Evolutionary conservation across 2,329 filamentous ascomycete genomes (phyloP).

Genomic region (Esteya vermicola): DNA sequence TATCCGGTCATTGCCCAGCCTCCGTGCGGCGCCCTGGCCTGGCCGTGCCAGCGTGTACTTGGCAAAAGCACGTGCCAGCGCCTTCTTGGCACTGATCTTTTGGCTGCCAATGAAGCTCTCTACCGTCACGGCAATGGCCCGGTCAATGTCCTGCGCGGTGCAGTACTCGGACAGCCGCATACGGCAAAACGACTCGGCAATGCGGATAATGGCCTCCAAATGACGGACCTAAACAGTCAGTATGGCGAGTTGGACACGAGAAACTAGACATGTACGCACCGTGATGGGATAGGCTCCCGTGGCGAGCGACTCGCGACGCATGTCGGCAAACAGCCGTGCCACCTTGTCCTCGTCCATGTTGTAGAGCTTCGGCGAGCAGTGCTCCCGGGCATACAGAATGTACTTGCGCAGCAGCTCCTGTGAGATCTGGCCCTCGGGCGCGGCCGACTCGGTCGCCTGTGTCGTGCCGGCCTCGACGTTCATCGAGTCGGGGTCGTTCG

Average conservation of each 20-base stretch:
- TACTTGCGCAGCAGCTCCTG: constrained; percentile 91
- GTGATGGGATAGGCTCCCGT: constrained; percentile 97
- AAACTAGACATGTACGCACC: constrained; percentile 38
- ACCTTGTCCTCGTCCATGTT: constrained; percentile 98
- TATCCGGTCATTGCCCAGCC: constrained; percentile 7
- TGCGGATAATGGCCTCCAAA: constrained; percentile 93
- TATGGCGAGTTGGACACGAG: neutral
- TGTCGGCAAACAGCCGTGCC: constrained; percentile 84
- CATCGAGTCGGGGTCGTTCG: constrained; percentile 35
- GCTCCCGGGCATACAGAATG: constrained; percentile 86
- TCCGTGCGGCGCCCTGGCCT: constrained; percentile 17
- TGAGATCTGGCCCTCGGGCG: constrained; percentile 57
- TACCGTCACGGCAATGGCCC: constrained; percentile 90
- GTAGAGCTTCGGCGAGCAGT: constrained; percentile 81
- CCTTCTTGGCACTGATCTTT: constrained; percentile 96
- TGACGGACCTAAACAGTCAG: constrained; percentile 61
- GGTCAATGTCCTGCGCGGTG: constrained; percentile 78
- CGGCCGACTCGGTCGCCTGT: constrained; percentile 17
- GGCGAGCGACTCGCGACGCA: constrained; percentile 81
- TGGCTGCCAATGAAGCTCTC: constrained; percentile 93
- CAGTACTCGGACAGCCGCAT: constrained; percentile 98
- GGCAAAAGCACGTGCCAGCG: constrained; percentile 82
- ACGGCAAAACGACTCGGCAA: constrained; percentile 85
- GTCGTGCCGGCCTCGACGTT: constrained; percentile 40
- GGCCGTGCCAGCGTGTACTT: constrained; percentile 64